Conservation (phyloP, 345 rosid species). For the Salix brachista region DNA sequence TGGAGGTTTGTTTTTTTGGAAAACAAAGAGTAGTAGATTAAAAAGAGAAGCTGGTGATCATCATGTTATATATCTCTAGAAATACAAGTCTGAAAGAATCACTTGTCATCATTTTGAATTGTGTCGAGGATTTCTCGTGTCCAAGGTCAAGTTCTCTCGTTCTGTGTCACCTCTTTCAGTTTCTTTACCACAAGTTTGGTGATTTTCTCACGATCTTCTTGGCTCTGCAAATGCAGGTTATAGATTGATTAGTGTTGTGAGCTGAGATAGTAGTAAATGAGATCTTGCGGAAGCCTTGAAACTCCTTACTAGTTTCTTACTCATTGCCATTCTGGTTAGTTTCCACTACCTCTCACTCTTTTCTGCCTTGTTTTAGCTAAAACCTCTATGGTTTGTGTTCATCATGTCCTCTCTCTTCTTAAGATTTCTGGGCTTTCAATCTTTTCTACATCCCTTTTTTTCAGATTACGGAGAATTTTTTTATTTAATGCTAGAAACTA, state of each 20-base stretch:
- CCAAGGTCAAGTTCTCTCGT: constrained; percentile 22
- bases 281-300: constrained; percentile 13
- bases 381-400: not conserved
- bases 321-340: constrained; percentile 24
- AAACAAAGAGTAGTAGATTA: not conserved
- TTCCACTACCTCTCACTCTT: constrained; percentile 1
- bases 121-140: constrained; percentile 6
- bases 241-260: not conserved
- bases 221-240: constrained; percentile 25
- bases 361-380: not conserved
- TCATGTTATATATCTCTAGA: not conserved
- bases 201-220: not conserved
- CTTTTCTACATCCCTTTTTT: not conserved
- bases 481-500: not conserved
- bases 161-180: not conserved
- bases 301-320: constrained; percentile 9
- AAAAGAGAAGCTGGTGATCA: not conserved
- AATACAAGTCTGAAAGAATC: not conserved
- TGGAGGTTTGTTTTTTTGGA: not conserved
- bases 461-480: not conserved
- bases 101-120: not conserved
- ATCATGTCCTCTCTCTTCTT: not conserved
- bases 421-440: constrained; percentile 1
- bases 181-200: not conserved
- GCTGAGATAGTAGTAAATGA: constrained; percentile 7